phyloP scores from a whole-genome alignment of 2,329 filamentous ascomycete species.

The Septoria linicola region DNA sequence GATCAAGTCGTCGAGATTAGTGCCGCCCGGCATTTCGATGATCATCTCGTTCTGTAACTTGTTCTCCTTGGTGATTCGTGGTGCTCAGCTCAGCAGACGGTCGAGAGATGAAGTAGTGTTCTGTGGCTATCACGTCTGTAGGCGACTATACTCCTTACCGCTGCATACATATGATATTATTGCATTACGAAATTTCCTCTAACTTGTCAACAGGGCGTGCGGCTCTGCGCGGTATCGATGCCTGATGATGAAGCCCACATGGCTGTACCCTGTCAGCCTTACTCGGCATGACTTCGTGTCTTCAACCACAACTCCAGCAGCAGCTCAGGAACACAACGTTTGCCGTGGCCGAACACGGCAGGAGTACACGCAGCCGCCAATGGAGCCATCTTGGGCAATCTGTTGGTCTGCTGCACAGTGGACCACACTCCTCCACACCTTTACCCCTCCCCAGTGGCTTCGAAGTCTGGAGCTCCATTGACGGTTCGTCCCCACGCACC shows the following conservation, averaged over 20 bases:
- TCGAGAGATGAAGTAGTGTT: too few relatives aligned
- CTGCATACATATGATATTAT: too few relatives aligned
- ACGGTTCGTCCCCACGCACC: conserved; percentile 1
- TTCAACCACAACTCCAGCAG: neutral
- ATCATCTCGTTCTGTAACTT: conserved; percentile 7
- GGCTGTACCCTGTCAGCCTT: neutral
- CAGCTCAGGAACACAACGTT: neutral
- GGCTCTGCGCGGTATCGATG: too few relatives aligned
- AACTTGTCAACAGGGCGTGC: too few relatives aligned
- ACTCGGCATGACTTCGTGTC: neutral
- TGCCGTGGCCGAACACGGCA: neutral
- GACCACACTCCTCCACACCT: conserved; percentile 3
- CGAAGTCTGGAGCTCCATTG: conserved; percentile 8
- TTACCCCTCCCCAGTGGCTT: conserved; percentile 15
- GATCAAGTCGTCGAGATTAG: conserved; percentile 41
- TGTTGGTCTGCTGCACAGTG: neutral
- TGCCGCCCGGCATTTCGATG: conserved; percentile 14
- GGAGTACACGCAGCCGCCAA: neutral
- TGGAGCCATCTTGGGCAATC: neutral
- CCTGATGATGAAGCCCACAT: too few relatives aligned
- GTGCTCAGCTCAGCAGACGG: too few relatives aligned
- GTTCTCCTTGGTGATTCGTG: neutral
- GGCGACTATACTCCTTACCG: too few relatives aligned
- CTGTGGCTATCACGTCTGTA: too few relatives aligned
- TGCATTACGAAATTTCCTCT: too few relatives aligned